Conservation (phyloP, 2,329 filamentous ascomycete species). For the Trichoderma polysporum region DNA sequence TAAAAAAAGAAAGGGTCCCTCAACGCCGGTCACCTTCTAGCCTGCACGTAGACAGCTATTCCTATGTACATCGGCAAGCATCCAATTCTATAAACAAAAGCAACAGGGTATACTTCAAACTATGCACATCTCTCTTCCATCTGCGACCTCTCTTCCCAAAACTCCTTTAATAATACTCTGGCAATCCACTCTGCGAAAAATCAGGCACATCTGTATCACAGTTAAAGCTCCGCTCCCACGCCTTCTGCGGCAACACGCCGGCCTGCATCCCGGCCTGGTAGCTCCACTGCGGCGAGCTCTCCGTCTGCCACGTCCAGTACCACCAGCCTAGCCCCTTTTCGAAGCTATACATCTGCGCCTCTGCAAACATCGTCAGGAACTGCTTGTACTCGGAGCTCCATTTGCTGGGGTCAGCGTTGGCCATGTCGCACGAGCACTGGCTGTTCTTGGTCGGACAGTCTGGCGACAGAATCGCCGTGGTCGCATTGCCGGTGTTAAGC, state of each 20-base stretch:
- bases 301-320: slow-evolving; percentile 98
- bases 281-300: slow-evolving; percentile 85
- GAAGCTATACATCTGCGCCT: slow-evolving; percentile 94
- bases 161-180: slow-evolving; percentile 39
- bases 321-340: slow-evolving; percentile 97
- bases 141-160: neutral
- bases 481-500: slow-evolving; percentile 64
- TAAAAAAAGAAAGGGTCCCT: neutral
- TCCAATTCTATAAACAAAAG: slow-evolving; percentile 7
- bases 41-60: neutral
- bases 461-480: slow-evolving; percentile 63
- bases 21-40: neutral
- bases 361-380: slow-evolving; percentile 85
- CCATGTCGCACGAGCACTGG: slow-evolving; percentile 69
- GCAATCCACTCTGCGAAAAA: slow-evolving; percentile 46
- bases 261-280: slow-evolving; percentile 77
- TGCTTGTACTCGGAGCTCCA: slow-evolving; percentile 78
- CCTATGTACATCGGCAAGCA: slow-evolving; percentile 3
- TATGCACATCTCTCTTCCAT: neutral
- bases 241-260: slow-evolving; percentile 75
- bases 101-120: slow-evolving; percentile 4
- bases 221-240: slow-evolving; percentile 68
- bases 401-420: slow-evolving; percentile 68
- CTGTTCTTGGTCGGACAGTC: slow-evolving; percentile 68
- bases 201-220: slow-evolving; percentile 60